These are phyloP conservation scores for Plantago lanceolata DNA, from an alignment of 305 asterid genomes.

Conservation along the genomic window DNA sequence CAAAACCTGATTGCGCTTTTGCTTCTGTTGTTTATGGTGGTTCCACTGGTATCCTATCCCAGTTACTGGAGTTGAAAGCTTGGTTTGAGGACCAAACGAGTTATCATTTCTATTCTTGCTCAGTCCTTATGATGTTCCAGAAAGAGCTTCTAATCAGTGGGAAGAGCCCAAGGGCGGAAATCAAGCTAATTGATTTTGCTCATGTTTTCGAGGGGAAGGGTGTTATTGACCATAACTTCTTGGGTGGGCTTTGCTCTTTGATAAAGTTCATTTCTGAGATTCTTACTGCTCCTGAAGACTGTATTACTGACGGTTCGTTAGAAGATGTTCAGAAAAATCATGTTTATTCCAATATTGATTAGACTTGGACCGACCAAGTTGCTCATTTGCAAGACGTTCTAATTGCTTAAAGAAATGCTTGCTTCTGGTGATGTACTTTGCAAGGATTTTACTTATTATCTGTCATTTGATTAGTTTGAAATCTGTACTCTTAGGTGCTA, in stretches of 20 bases:
- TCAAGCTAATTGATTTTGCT: slow-evolving; percentile 83
- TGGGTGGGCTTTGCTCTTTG: slow-evolving; percentile 73
- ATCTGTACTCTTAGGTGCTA: background rate
- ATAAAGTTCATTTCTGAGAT: slow-evolving; percentile 65
- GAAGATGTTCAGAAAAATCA: slow-evolving; percentile 34
- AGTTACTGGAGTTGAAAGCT: slow-evolving; percentile 66
- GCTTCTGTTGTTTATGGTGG: slow-evolving; percentile 68
- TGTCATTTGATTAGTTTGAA: background rate
- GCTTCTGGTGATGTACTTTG: background rate
- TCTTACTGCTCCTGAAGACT: slow-evolving; percentile 44
- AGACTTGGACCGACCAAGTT: slow-evolving; percentile 14
- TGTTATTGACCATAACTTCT: slow-evolving; percentile 65
- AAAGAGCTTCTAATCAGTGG: slow-evolving; percentile 44
- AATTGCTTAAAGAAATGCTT: background rate
- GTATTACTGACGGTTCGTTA: slow-evolving; percentile 22
- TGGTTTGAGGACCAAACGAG: slow-evolving; percentile 83
- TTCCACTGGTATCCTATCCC: slow-evolving; percentile 56
- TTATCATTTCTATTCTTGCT: slow-evolving; percentile 64
- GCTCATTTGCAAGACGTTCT: background rate
- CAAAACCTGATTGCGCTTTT: slow-evolving; percentile 52
- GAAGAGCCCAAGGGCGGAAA: slow-evolving; percentile 43
- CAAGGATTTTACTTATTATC: background rate
- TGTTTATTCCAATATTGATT: slow-evolving; percentile 28
- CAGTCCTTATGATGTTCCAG: slow-evolving; percentile 59
- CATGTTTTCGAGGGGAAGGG: slow-evolving; percentile 63